Evolutionary conservation across 176 grass and related monocot genomes (phyloP).

Genomic region (Musa acuminata): DNA sequence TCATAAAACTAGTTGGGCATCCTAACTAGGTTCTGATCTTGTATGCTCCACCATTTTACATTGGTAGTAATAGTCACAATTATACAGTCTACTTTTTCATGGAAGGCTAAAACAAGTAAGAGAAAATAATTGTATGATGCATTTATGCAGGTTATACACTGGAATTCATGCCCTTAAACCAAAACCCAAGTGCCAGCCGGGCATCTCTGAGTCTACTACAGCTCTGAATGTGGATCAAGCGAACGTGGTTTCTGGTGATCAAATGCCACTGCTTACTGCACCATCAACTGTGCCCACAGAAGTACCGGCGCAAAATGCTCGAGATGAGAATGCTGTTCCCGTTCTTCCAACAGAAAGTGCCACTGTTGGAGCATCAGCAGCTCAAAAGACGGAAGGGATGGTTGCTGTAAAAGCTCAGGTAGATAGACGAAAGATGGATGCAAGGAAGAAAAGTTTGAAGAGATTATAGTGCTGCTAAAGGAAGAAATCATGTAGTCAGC

Average conservation of each 20-base stretch:
- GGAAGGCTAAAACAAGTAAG: no score
- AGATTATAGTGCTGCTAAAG: conserved; percentile 32
- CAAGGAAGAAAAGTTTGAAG: conserved; percentile 87
- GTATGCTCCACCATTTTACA: no score
- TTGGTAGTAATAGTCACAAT: no score
- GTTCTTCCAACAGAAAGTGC: conserved; percentile 7
- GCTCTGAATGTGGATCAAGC: conserved; percentile 54
- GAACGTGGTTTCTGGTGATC: conserved; percentile 26
- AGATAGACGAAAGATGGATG: conserved; percentile 77
- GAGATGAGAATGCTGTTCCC: conserved; percentile 44
- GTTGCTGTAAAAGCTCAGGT: conserved; percentile 24
- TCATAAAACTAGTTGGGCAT: not conserved
- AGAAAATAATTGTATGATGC: not conserved
- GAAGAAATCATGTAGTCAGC: not conserved
- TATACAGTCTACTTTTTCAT: no score
- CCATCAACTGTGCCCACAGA: conserved; percentile 29
- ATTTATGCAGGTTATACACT: conserved; percentile 37
- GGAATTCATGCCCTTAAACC: conserved; percentile 71
- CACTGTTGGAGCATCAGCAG: conserved; percentile 24
- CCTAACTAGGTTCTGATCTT: no score
- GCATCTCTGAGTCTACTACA: conserved; percentile 71
- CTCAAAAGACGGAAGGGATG: conserved; percentile 32
- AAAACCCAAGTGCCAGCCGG: conserved; percentile 49
- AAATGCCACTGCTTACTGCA: conserved; percentile 14
- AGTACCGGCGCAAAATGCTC: conserved; percentile 28